These are phyloP conservation scores for Trichocladium uniseriatum DNA, from an alignment of 495 filamentous ascomycete genomes.

Conservation along the genomic window DNA sequence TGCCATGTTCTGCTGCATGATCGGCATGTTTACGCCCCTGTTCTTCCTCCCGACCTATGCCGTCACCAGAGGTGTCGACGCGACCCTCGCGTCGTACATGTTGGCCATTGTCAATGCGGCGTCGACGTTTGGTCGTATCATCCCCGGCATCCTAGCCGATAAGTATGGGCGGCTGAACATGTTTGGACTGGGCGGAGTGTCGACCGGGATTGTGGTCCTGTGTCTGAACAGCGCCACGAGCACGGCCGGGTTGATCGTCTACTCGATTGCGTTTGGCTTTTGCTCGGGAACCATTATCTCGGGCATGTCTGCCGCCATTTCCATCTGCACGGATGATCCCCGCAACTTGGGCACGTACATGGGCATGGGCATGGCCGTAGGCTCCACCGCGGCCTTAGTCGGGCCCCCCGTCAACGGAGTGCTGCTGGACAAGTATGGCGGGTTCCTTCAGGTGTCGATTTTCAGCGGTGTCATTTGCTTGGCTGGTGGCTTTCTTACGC, in stretches of 20 bases:
- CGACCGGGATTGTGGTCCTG: conserved; percentile 34
- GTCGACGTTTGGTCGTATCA: conserved; percentile 48
- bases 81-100: conserved; percentile 45
- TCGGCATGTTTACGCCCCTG: conserved; percentile 48
- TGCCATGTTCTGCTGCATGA: conserved; percentile 33
- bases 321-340: conserved; percentile 32
- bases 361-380: conserved; percentile 43
- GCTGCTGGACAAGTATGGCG: conserved; percentile 33
- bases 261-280: conserved; percentile 30
- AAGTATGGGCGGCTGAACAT: conserved; percentile 45
- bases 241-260: conserved; percentile 35
- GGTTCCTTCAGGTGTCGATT: conserved; percentile 33
- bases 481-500: conserved; percentile 18
- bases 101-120: conserved; percentile 44
- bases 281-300: conserved; percentile 40
- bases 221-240: conserved; percentile 31
- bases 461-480: conserved; percentile 41
- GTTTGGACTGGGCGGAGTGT: conserved; percentile 25
- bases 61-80: conserved; percentile 36
- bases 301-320: conserved; percentile 34
- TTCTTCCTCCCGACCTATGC: conserved; percentile 51
- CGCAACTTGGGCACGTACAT: conserved; percentile 46
- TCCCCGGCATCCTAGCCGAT: conserved; percentile 48
- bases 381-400: conserved; percentile 37
- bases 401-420: conserved; percentile 47